These are phyloP conservation scores for Lentinula guzmanii DNA, from an alignment of 768 basidiomycete genomes.

Conservation along the genomic window DNA sequence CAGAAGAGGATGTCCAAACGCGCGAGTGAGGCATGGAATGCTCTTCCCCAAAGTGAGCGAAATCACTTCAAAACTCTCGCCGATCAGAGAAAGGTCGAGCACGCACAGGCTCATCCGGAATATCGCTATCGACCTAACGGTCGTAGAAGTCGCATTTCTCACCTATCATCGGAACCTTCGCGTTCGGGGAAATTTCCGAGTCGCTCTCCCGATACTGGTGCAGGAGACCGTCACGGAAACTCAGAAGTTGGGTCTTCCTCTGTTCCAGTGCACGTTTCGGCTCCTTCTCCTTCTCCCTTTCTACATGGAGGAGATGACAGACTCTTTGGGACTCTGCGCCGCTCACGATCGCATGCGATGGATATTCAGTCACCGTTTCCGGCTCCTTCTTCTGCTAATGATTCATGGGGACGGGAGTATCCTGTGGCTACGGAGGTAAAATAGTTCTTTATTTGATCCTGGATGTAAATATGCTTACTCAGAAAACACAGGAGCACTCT, in stretches of 20 bases:
- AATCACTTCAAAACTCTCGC: conserved; percentile 32
- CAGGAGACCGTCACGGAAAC: background rate
- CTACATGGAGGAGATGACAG: background rate
- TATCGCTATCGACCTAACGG: conserved; percentile 31
- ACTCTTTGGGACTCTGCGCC: background rate
- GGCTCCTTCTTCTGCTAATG: background rate
- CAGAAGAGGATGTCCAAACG: conserved; percentile 39
- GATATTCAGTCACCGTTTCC: background rate
- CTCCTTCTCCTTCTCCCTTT: background rate
- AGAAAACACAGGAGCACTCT: background rate
- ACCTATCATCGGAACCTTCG: background rate
- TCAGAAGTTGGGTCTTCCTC: background rate
- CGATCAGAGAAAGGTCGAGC: conserved; percentile 33
- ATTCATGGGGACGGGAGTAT: background rate
- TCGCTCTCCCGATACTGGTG: no score
- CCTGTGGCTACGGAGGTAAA: background rate
- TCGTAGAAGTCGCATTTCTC: background rate
- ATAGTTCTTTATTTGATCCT: background rate
- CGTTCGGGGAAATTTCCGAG: background rate
- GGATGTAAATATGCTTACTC: background rate
- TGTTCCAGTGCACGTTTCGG: background rate
- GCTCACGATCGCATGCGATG: background rate
- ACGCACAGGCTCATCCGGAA: conserved; percentile 37
- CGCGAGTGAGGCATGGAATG: conserved; percentile 56
- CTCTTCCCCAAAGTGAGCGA: conserved; percentile 29